Evolutionary conservation across 306 rosid genomes (phyloP), one percentile per base, ranked within the genome.

Genomic region (Spatholobus suberectus): DNA sequence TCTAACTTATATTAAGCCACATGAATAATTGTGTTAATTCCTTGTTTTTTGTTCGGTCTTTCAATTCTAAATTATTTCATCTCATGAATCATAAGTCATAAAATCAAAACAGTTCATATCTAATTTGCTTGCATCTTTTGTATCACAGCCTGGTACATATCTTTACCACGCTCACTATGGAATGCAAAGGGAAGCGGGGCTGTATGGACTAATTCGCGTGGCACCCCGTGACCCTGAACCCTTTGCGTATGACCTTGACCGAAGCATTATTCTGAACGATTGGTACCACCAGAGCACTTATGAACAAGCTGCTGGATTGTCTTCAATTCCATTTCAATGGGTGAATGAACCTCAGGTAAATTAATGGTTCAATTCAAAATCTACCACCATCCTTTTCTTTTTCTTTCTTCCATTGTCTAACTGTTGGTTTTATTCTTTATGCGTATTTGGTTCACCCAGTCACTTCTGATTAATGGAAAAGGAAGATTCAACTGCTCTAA

Each of bases 161-260:
- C 81, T 95, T 11, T 92, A 95, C 83, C 98, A 95, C 37, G 91
- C 98, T 4, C 98, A 95, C 84, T 95, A 93, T 81, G 98, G 98
- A 46, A 93, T 95, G 98, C 97, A 93, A 86, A 91, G 98, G 80
- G 98, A 87, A 81, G 90, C 94, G 8, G 99, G 99, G 2, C 27
- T 95, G 24, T 89, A 87, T 62, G 98, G 99, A 67, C 52, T 89
- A n/a, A 92, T 95, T 73, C 79, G 91, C 0, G 99, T 92, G 49
- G 72, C 91, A 21, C 75, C 93, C 14, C 91, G 78, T 5, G 89
- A 92, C 10, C 82, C 92, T 3, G 99, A 95, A 67, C 98, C 99
- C 1, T 93, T 93, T 73, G 29, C 80, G 17, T 95, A 93, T 82
- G 96, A 95, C 57, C 79, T 82, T 29, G 99, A 95, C 74, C 69